Conservation (phyloP, 495 filamentous ascomycete genomes). For the Aspergillus carlsbadensis region DNA sequence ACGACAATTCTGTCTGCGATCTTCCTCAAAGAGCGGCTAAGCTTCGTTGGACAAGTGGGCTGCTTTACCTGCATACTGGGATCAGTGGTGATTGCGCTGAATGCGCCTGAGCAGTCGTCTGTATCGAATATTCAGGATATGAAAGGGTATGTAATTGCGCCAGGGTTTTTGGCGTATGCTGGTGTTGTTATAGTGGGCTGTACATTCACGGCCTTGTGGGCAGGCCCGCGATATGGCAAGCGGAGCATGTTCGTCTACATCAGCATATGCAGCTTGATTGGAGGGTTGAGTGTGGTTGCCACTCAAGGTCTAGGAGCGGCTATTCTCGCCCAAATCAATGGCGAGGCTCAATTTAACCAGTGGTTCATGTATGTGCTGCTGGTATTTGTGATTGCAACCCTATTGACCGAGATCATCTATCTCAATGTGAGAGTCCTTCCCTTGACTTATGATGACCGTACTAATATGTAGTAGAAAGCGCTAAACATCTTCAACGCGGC, state of each 20-base stretch:
- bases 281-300: slow-evolving; percentile 90
- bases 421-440: slow-evolving; percentile 71
- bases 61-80: slow-evolving; percentile 95
- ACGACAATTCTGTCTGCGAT: slow-evolving; percentile 92
- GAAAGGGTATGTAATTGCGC: slow-evolving; percentile 82
- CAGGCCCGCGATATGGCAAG: slow-evolving; percentile 87
- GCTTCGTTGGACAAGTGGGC: slow-evolving; percentile 92
- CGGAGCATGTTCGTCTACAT: slow-evolving; percentile 98
- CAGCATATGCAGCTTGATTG: slow-evolving; percentile 90
- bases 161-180: slow-evolving; percentile 82
- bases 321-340: slow-evolving; percentile 80
- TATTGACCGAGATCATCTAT: slow-evolving; percentile 91
- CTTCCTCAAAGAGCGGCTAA: slow-evolving; percentile 92
- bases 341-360: slow-evolving; percentile 85
- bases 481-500: slow-evolving; percentile 97
- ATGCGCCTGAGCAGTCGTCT: slow-evolving; percentile 82
- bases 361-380: slow-evolving; percentile 95
- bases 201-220: slow-evolving; percentile 73
- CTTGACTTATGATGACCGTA: background rate
- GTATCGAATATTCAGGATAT: slow-evolving; percentile 90
- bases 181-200: slow-evolving; percentile 79
- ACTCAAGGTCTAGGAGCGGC: slow-evolving; percentile 93
- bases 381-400: slow-evolving; percentile 83
- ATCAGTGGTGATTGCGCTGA: slow-evolving; percentile 89
- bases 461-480: slow-evolving; percentile 77